phyloP scores from a whole-genome alignment of 2,329 filamentous ascomycete genomes.

The Ascochyta fabae region DNA sequence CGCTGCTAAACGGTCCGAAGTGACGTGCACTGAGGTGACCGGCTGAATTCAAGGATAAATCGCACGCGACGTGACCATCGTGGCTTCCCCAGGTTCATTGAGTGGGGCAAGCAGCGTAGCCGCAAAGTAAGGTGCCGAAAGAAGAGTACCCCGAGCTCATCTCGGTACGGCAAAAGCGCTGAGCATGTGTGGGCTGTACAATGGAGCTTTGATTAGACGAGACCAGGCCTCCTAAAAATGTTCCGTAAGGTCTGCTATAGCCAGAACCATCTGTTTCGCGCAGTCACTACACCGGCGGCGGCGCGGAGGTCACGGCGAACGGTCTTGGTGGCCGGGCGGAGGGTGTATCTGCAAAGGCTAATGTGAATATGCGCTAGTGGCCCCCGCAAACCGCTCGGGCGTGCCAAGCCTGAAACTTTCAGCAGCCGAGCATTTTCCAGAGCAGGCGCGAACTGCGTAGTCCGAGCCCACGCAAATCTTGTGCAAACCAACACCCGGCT shows the following conservation, averaged over 20 bases:
- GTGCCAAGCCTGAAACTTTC: slow-evolving; percentile 21
- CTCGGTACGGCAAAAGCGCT: background rate
- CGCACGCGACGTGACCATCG: slow-evolving; percentile 7
- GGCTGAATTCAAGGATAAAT: slow-evolving; percentile 17
- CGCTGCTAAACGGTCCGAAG: slow-evolving; percentile 5
- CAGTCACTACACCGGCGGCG: background rate
- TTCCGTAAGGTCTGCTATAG: background rate
- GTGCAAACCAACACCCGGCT: background rate
- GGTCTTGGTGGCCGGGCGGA: slow-evolving; percentile 31
- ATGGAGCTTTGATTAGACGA: background rate
- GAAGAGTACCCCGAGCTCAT: slow-evolving; percentile 2
- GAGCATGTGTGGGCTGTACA: background rate
- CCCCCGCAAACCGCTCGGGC: slow-evolving; percentile 29
- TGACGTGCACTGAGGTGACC: slow-evolving; percentile 9
- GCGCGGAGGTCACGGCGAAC: background rate
- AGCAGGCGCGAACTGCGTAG: slow-evolving; percentile 1
- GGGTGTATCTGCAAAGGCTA: slow-evolving; percentile 33
- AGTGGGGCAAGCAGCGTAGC: slow-evolving; percentile 11
- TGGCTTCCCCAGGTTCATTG: slow-evolving; percentile 15
- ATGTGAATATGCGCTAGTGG: slow-evolving; percentile 19
- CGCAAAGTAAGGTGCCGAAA: background rate
- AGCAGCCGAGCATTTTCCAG: slow-evolving; percentile 24
- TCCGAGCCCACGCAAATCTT: background rate
- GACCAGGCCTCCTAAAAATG: background rate
- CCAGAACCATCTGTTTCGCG: background rate